phyloP scores from a whole-genome alignment of 306 rosid genomes.

The Citrullus colocynthis region DNA sequence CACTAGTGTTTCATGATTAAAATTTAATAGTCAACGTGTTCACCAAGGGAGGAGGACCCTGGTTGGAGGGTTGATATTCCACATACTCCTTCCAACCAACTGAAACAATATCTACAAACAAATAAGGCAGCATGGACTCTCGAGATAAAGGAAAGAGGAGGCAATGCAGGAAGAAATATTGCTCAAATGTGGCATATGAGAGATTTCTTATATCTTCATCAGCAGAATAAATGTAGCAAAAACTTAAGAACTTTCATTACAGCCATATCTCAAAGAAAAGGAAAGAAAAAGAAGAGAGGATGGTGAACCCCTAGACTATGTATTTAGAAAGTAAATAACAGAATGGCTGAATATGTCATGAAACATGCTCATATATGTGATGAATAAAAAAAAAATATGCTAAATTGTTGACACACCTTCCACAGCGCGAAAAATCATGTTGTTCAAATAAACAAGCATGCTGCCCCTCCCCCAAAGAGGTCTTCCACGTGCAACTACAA shows the following conservation, averaged over 20 bases:
- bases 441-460: slow-evolving; percentile 52
- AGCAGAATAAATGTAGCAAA: background rate
- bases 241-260: background rate
- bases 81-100: background rate
- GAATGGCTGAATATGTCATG: background rate
- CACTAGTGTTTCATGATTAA: background rate
- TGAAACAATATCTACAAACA: background rate
- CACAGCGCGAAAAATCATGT: slow-evolving; percentile 45
- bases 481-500: slow-evolving; percentile 58
- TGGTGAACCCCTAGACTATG: background rate
- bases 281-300: background rate
- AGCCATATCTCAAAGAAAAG: background rate
- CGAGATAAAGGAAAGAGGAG: background rate
- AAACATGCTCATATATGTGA: background rate
- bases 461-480: slow-evolving; percentile 72
- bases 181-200: background rate
- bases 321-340: background rate
- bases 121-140: background rate
- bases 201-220: background rate
- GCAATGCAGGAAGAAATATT: background rate
- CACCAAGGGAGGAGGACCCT: background rate
- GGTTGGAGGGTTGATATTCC: background rate
- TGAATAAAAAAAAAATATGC: slow-evolving; percentile 13
- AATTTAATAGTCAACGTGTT: background rate
- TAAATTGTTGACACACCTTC: slow-evolving; percentile 41